Conservation (phyloP, 345 rosid genomes). For the Litchi chinensis region DNA sequence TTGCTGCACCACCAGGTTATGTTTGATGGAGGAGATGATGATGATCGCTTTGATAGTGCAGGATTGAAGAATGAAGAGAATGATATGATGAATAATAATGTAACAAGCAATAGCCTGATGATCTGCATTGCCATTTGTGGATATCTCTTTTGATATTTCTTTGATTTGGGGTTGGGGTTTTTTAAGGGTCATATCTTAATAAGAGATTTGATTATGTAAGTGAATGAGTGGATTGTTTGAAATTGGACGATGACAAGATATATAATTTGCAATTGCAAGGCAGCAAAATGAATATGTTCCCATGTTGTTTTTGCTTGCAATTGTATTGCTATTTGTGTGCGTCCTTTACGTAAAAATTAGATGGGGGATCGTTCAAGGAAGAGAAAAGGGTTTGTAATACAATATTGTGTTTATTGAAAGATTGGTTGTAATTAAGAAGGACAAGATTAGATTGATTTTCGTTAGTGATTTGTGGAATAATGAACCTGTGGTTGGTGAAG, state of each 20-base stretch:
- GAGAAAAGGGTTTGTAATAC: neutral
- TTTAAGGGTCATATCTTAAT: conserved; percentile 22
- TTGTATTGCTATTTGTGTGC: conserved; percentile 4
- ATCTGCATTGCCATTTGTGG: conserved; percentile 27
- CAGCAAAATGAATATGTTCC: conserved; percentile 9
- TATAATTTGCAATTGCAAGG: conserved; percentile 36
- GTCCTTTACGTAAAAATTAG: conserved; percentile 18
- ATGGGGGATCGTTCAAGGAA: neutral
- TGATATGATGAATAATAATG: conserved; percentile 21
- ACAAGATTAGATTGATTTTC: neutral
- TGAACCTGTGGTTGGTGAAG: neutral
- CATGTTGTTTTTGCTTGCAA: conserved; percentile 33
- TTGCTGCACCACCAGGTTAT: conserved; percentile 68
- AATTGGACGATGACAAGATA: conserved; percentile 21
- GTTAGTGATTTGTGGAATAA: neutral
- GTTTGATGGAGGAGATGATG: conserved; percentile 18
- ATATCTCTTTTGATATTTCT: neutral
- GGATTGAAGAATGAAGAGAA: conserved; percentile 27
- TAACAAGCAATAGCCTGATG: conserved; percentile 20
- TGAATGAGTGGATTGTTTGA: conserved; percentile 25
- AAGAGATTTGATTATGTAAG: conserved; percentile 23
- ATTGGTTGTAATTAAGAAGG: neutral
- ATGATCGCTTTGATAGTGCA: conserved; percentile 19
- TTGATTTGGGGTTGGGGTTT: conserved; percentile 17
- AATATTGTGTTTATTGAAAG: neutral